Conservation (phyloP, 352 stramenopile genomes). For the Globisporangium radiosum region DNA sequence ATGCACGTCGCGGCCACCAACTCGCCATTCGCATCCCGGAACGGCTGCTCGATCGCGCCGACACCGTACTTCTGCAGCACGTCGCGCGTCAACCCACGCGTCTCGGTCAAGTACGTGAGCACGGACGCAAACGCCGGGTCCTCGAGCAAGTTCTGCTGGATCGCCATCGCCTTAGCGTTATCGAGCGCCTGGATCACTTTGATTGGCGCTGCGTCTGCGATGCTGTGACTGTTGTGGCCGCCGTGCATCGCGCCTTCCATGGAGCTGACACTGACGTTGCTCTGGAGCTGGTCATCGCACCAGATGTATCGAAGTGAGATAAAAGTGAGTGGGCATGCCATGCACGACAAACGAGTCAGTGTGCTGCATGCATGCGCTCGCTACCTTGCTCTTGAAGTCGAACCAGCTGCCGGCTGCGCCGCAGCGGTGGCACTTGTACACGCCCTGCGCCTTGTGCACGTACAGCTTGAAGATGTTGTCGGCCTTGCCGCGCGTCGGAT, state of each 20-base stretch:
- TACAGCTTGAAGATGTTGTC: constrained; percentile 92
- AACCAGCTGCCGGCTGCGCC: constrained; percentile 83
- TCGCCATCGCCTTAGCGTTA: constrained; percentile 79
- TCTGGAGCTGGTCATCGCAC: constrained; percentile 27
- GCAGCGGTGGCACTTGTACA: constrained; percentile 90
- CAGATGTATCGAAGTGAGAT: neutral
- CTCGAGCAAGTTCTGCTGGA: constrained; percentile 77
- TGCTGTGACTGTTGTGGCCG: constrained; percentile 2
- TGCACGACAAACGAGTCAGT: neutral
- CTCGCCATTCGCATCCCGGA: constrained; percentile 54
- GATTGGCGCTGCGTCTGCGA: constrained; percentile 20
- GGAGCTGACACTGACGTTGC: constrained; percentile 42
- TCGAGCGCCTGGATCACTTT: constrained; percentile 78
- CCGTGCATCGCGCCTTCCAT: constrained; percentile 30
- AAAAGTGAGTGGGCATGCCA: neutral
- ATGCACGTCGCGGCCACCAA: constrained; percentile 77
- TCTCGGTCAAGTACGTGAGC: constrained; percentile 65
- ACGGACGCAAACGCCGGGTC: constrained; percentile 54
- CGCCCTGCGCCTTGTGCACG: constrained; percentile 78
- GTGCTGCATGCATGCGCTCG: too few species aligned
- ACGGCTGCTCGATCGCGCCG: constrained; percentile 84
- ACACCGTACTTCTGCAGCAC: constrained; percentile 87
- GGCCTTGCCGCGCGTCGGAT: constrained; percentile 64
- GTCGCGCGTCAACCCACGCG: constrained; percentile 55
- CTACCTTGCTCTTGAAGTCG: constrained; percentile 80